These are phyloP conservation scores for Yamadazyma kitorensis DNA, from an alignment of 805 yeast genomes.

Conservation along the genomic window DNA sequence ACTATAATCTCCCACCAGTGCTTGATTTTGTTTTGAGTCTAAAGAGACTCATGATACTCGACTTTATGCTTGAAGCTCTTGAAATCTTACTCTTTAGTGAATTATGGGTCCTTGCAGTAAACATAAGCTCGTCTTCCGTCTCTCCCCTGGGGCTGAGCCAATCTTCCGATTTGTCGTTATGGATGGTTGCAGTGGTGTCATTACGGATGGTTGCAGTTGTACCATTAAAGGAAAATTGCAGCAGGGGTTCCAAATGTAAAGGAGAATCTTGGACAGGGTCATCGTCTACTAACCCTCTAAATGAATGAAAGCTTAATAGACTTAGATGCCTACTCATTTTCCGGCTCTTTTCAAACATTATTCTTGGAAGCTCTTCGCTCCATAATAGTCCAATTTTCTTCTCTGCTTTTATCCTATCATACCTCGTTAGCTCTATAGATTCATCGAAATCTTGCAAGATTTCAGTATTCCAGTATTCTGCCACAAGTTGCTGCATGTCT, in stretches of 20 bases:
- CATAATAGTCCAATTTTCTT: slow-evolving; percentile 10
- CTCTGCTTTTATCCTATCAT: slow-evolving; percentile 11
- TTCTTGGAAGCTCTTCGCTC: slow-evolving; percentile 10
- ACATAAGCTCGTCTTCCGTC: slow-evolving; percentile 3
- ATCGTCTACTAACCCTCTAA: no score
- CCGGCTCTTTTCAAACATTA: slow-evolving; percentile 4
- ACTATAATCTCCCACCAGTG: no score
- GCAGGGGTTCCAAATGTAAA: slow-evolving; percentile 8
- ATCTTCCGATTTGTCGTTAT: no score
- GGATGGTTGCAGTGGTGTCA: no score
- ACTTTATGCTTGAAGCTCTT: slow-evolving; percentile 5
- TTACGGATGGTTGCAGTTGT: neutral
- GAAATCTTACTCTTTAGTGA: slow-evolving; percentile 1
- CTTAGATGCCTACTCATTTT: slow-evolving; percentile 4
- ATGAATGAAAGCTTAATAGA: slow-evolving; percentile 3
- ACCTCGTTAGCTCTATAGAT: slow-evolving; percentile 4
- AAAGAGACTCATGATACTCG: slow-evolving; percentile 1
- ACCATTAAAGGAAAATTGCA: slow-evolving; percentile 3
- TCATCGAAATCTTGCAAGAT: slow-evolving; percentile 1
- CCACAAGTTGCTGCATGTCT: neutral
- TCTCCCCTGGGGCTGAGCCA: no score
- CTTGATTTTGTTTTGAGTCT: neutral
- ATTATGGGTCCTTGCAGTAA: slow-evolving; percentile 5
- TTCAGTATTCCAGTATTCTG: slow-evolving; percentile 6
- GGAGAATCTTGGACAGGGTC: no score